Percentiles rank a stretch among this genome's conserved stretches.
Evolutionary conservation across 176 grass and related monocot genomes (phyloP).

Genomic region (Carex cristatella): DNA sequence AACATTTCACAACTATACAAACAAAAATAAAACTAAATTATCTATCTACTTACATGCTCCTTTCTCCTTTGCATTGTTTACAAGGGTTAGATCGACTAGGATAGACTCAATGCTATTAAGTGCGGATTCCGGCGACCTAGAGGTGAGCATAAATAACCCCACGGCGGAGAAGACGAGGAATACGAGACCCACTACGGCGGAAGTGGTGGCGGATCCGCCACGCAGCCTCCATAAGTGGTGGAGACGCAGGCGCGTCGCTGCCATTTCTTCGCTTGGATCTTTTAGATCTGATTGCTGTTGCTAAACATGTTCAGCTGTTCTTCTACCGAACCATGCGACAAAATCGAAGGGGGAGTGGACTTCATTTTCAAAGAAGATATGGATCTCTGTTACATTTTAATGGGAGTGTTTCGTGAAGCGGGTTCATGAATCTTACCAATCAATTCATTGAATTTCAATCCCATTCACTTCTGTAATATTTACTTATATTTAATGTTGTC

Average conservation of each 20-base stretch:
- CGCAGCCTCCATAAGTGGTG: slow-evolving; percentile 54
- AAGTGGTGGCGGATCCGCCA: slow-evolving; percentile 33
- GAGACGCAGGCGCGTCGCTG: slow-evolving; percentile 27
- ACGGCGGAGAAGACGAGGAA: slow-evolving; percentile 32
- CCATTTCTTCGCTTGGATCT: background rate
- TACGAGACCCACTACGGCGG: slow-evolving; percentile 30
- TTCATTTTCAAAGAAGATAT: background rate
- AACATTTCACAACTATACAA: slow-evolving; percentile 38
- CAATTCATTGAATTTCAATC: background rate
- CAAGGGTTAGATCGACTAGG: slow-evolving; percentile 63
- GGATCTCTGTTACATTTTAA: background rate
- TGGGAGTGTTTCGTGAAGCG: background rate
- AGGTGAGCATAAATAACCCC: slow-evolving; percentile 40
- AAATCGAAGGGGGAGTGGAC: background rate
- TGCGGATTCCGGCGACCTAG: background rate
- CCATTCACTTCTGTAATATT: background rate
- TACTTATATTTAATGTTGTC: too few species aligned
- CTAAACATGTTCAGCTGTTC: background rate
- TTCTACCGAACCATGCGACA: background rate
- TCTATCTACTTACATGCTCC: slow-evolving; percentile 38
- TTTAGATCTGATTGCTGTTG: background rate
- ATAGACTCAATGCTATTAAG: slow-evolving; percentile 1
- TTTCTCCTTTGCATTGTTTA: slow-evolving; percentile 51
- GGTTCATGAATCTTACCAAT: background rate
- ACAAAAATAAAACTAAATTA: background rate